phyloP scores from a whole-genome alignment of 352 stramenopile genomes.

The Bremia lactucae region DNA sequence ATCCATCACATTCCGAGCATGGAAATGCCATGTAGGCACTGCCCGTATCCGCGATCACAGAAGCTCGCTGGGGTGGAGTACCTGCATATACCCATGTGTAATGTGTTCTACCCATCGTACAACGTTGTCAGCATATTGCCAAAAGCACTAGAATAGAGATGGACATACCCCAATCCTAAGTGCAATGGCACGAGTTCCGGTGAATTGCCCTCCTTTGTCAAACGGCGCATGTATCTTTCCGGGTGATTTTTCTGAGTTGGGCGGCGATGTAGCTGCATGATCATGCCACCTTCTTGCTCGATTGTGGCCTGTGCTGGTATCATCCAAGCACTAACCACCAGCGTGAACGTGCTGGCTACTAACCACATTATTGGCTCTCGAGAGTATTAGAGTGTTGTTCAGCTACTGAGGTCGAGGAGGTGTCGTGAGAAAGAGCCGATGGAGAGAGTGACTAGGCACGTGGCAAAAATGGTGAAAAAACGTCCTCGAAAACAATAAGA shows the following conservation, averaged over 20 bases:
- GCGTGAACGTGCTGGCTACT: too few species aligned
- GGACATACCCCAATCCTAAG: constrained; percentile 41
- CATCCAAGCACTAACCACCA: too few species aligned
- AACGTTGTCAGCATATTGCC: constrained; percentile 3
- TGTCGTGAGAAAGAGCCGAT: too few species aligned
- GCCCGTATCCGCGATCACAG: constrained; percentile 76
- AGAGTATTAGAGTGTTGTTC: too few species aligned
- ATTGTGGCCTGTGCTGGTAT: constrained; percentile 28
- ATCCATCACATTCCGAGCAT: constrained; percentile 61
- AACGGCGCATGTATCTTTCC: constrained; percentile 35
- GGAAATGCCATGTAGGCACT: constrained; percentile 73
- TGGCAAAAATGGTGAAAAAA: too few species aligned
- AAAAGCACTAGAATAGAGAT: too few species aligned
- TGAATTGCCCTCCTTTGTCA: constrained; percentile 22
- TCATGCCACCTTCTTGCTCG: constrained; percentile 12
- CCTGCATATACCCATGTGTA: constrained; percentile 80
- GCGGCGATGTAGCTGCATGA: constrained; percentile 36
- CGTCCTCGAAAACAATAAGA: too few species aligned
- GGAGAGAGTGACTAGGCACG: too few species aligned
- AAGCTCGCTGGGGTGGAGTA: constrained; percentile 67
- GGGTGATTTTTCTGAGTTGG: constrained; percentile 21
- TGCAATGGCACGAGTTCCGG: constrained; percentile 56
- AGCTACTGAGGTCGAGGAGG: too few species aligned
- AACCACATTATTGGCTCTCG: too few species aligned
- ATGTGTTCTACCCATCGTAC: constrained; percentile 39